These are phyloP conservation scores for Trichomonas tenax DNA, from an alignment of 208 protist species.

Conservation along the genomic window DNA sequence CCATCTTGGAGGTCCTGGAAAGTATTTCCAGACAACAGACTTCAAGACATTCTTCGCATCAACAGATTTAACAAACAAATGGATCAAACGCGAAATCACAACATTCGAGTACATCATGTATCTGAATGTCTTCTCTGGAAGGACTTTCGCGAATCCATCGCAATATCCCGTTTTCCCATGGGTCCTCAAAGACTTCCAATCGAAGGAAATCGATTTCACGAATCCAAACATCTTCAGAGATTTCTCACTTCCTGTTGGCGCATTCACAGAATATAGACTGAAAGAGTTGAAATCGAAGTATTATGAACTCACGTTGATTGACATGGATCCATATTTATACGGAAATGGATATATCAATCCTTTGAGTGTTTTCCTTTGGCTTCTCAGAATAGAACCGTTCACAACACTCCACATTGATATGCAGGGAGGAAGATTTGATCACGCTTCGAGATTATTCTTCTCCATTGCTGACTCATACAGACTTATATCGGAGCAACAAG, in stretches of 20 bases:
- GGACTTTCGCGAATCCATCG: constrained; percentile 82
- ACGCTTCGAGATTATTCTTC: neutral
- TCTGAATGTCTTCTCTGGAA: constrained; percentile 83
- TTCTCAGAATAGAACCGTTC: neutral
- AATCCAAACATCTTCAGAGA: neutral
- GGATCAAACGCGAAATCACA: neutral
- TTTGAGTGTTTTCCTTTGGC: neutral
- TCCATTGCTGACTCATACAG: neutral
- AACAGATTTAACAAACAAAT: neutral
- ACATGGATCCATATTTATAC: neutral
- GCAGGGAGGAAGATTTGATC: neutral
- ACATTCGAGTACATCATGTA: constrained; percentile 96
- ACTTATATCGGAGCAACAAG: neutral
- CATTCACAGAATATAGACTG: neutral
- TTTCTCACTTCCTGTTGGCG: neutral
- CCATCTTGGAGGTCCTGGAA: too few species aligned
- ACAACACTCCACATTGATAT: neutral
- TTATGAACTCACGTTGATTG: neutral
- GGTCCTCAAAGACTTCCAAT: neutral
- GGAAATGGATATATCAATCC: neutral
- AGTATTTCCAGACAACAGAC: neutral
- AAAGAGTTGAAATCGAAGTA: neutral
- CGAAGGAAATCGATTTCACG: neutral
- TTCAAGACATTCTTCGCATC: neutral
- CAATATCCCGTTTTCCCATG: constrained; percentile 52